Percentiles rank a stretch among this genome's conserved stretches.
phyloP scores from a whole-genome alignment of 306 rosid species.

The Hippophae rhamnoides region DNA sequence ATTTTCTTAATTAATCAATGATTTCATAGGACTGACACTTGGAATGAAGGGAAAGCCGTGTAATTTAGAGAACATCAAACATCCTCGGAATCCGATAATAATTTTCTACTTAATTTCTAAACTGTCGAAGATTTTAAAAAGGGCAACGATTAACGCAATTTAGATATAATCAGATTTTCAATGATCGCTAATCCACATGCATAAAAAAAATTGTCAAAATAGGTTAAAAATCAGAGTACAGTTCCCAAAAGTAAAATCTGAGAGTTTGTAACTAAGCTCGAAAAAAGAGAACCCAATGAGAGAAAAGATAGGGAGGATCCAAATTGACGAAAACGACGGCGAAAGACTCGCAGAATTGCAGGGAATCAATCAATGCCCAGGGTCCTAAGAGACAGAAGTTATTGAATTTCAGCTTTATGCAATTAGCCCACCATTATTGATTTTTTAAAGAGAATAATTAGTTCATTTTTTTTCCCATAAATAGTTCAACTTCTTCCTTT shows the following conservation, averaged over 20 bases:
- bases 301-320: constrained; percentile 15
- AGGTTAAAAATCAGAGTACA: constrained; percentile 15
- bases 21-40: constrained; percentile 11
- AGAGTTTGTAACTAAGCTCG: constrained; percentile 21
- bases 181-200: constrained; percentile 45
- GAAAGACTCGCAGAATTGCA: constrained; percentile 36
- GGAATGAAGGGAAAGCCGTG: constrained; percentile 24
- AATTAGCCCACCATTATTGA: too few species aligned
- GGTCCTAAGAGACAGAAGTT: constrained; percentile 1
- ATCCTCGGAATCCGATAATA: constrained; percentile 12
- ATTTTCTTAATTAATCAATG: constrained; percentile 16
- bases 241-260: constrained; percentile 27
- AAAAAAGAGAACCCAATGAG: constrained; percentile 28
- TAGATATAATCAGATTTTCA: constrained; percentile 29
- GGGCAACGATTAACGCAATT: constrained; percentile 21
- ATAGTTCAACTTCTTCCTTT: too few species aligned
- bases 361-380: constrained; percentile 21
- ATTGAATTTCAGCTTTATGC: too few species aligned
- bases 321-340: constrained; percentile 51
- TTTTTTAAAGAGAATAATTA: too few species aligned
- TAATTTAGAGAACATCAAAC: constrained; percentile 15
- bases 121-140: constrained; percentile 1
- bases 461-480: too few species aligned
- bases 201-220: constrained; percentile 19
- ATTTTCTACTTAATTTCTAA: constrained; percentile 8